Percentiles rank a stretch among this genome's conserved stretches.
Evolutionary conservation across 768 basidiomycete genomes (phyloP).

Genomic region (Psilocybe cyanescens): DNA sequence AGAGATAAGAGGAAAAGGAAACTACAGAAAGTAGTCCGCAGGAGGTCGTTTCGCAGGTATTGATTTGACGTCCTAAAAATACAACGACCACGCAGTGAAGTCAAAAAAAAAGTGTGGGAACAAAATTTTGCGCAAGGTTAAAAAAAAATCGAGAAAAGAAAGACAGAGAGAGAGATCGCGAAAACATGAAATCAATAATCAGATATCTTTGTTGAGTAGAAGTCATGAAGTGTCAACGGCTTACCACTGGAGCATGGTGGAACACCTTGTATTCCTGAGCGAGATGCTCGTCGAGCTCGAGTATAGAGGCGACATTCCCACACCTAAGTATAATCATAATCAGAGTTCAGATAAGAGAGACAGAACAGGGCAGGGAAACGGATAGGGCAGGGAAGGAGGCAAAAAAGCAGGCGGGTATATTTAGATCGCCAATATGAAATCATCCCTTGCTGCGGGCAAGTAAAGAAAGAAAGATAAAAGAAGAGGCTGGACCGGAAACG

Average conservation of each 20-base stretch:
- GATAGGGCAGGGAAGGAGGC: not conserved
- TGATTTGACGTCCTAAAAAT: slow-evolving; percentile 73
- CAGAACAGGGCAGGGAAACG: too few relatives aligned
- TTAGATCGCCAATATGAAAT: not conserved
- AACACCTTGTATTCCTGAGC: slow-evolving; percentile 97
- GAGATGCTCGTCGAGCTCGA: slow-evolving; percentile 92
- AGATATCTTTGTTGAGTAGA: too few relatives aligned
- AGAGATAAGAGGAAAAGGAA: not conserved
- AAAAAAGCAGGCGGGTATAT: not conserved
- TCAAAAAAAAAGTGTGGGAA: not conserved
- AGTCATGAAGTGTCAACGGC: slow-evolving; percentile 26
- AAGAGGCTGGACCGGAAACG: too few relatives aligned
- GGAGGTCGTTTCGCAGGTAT: slow-evolving; percentile 85
- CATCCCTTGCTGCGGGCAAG: not conserved
- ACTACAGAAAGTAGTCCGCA: slow-evolving; percentile 82
- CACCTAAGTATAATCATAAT: slow-evolving; percentile 54
- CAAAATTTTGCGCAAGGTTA: not conserved
- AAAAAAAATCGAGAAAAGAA: slow-evolving; percentile 8
- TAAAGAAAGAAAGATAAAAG: not conserved
- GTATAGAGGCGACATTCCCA: slow-evolving; percentile 94
- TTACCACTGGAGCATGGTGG: slow-evolving; percentile 82
- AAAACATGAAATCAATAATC: too few relatives aligned
- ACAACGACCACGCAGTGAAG: not conserved
- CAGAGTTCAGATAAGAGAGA: too few relatives aligned
- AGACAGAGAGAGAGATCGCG: not conserved